Evolutionary conservation across 2,329 filamentous ascomycete genomes (phyloP).

Genomic region (Orbilia oligospora): DNA sequence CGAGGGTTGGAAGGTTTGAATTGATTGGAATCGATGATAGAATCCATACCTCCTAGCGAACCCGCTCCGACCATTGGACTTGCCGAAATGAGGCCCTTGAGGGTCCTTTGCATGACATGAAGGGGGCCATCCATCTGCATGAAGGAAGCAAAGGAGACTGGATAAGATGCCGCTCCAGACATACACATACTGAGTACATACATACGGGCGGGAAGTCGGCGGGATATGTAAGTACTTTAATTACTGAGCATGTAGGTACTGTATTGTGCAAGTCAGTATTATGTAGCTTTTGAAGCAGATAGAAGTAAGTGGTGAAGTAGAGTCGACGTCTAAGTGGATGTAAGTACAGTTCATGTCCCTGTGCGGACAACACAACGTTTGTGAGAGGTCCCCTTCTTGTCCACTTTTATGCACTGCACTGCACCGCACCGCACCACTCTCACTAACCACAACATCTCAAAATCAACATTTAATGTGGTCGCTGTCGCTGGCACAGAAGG

Average conservation of each 20-base stretch:
- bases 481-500: constrained; percentile 27
- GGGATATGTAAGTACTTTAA: constrained; percentile 2
- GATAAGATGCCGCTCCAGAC: constrained; percentile 36
- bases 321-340: not conserved
- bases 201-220: constrained; percentile 31
- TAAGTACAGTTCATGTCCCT: constrained; percentile 4
- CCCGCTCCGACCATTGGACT: constrained; percentile 52
- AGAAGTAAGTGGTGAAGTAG: too few species aligned
- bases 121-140: constrained; percentile 43
- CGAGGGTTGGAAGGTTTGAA: constrained; percentile 58
- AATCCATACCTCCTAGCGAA: constrained; percentile 33
- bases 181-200: constrained; percentile 17
- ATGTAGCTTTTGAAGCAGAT: not conserved
- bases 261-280: too few species aligned
- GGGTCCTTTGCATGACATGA: constrained; percentile 52
- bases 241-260: not conserved
- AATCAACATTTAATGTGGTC: constrained; percentile 30
- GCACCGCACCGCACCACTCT: not conserved
- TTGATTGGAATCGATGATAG: constrained; percentile 45
- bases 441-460: constrained; percentile 19
- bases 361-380: constrained; percentile 55
- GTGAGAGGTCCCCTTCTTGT: constrained; percentile 2
- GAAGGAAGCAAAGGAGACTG: constrained; percentile 48
- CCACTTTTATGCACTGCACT: not conserved
- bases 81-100: constrained; percentile 59